Evolutionary conservation across 257 asterid genomes (phyloP).

Genomic region (Solanum stenotomum): DNA sequence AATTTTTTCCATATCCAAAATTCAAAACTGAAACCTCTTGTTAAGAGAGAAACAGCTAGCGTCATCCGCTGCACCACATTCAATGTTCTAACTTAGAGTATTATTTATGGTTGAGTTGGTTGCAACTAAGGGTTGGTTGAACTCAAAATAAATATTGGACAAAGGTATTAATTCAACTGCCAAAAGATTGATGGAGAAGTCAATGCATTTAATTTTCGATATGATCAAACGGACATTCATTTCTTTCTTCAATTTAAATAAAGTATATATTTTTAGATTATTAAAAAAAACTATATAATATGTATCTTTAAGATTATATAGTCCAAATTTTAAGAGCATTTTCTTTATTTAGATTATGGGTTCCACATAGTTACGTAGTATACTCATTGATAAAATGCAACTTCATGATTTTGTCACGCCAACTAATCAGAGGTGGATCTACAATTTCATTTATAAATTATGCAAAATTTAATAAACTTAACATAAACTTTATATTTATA

Average conservation of each 20-base stretch:
- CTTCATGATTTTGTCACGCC: not conserved
- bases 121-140: not conserved
- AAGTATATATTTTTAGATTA: not conserved
- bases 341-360: not conserved
- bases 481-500: too few relatives aligned
- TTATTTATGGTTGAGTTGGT: not conserved
- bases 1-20: fast-evolving
- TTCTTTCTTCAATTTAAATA: not conserved
- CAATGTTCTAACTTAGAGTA: too few relatives aligned
- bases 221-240: not conserved
- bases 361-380: not conserved
- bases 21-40: fast-evolving
- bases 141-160: not conserved
- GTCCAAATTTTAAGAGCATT: not conserved
- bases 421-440: not conserved
- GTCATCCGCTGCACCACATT: too few relatives aligned
- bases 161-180: not conserved
- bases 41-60: too few relatives aligned
- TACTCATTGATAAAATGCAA: not conserved
- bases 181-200: not conserved
- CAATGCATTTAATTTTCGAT: not conserved
- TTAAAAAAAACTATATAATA: too few relatives aligned
- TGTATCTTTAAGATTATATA: not conserved
- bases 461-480: too few relatives aligned
- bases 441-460: not conserved